These are phyloP conservation scores for Hymenoscyphus occultus DNA, from an alignment of 2,329 filamentous ascomycete genomes.

Conservation along the genomic window DNA sequence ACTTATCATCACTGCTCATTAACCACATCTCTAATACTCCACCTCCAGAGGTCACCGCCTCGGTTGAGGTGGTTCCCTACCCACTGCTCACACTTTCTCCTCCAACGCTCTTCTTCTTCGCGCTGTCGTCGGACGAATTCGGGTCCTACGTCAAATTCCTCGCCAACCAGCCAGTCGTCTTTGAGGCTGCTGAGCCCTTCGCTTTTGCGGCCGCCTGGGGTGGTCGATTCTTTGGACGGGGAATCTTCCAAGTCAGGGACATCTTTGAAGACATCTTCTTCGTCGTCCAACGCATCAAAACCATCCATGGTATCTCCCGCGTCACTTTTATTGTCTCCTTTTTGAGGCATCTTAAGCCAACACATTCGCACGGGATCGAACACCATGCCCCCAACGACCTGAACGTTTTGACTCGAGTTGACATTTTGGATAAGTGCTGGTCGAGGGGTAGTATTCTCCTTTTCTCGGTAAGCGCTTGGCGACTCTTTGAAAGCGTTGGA, in stretches of 20 bases:
- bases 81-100: constrained; percentile 85
- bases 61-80: constrained; percentile 52
- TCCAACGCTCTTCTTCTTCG: constrained; percentile 90
- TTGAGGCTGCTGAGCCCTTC: constrained; percentile 48
- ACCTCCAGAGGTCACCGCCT: constrained; percentile 67
- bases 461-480: constrained; percentile 48
- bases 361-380: constrained; percentile 98
- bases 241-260: constrained; percentile 85
- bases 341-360: constrained; percentile 77
- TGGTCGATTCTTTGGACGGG: constrained; percentile 37
- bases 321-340: constrained; percentile 43
- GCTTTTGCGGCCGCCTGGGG: constrained; percentile 52
- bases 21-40: constrained; percentile 66
- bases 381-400: constrained; percentile 96
- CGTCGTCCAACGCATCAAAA: constrained; percentile 73
- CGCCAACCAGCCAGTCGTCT: constrained; percentile 82
- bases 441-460: constrained; percentile 57
- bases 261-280: constrained; percentile 91
- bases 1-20: constrained; percentile 12
- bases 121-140: constrained; percentile 87
- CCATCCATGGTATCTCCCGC: constrained; percentile 58
- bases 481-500: constrained; percentile 48
- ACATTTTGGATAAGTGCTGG: constrained; percentile 90
- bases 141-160: constrained; percentile 96
- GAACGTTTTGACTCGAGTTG: constrained; percentile 77